Conservation (phyloP, 148 eudicot species). For the Vaccinium vitisidaea region DNA sequence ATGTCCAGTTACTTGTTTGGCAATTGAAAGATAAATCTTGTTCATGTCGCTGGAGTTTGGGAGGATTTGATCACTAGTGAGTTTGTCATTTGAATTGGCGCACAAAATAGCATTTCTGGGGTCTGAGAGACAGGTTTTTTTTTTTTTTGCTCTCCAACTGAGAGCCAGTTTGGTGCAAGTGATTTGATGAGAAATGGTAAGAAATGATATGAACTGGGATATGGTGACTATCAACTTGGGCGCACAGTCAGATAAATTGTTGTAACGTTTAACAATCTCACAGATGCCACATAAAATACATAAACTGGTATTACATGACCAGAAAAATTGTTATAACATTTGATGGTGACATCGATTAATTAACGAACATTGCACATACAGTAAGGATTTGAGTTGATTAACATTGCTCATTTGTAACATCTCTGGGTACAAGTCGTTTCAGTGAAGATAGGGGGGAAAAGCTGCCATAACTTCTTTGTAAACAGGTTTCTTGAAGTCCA, state of each 20-base stretch:
- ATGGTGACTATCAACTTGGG: neutral
- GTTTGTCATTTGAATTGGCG: neutral
- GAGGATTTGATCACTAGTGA: neutral
- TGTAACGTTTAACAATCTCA: too few species aligned
- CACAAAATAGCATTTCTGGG: neutral
- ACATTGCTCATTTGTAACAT: neutral
- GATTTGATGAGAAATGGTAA: neutral
- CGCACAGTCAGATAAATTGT: neutral
- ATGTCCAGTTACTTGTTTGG: neutral
- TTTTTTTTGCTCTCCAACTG: too few species aligned
- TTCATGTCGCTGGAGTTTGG: neutral
- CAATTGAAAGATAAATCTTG: neutral
- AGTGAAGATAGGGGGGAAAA: conserved; percentile 68
- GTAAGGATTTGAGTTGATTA: neutral
- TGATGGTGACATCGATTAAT: neutral
- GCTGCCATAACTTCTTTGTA: conserved; percentile 70
- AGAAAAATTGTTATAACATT: neutral
- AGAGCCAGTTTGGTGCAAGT: neutral
- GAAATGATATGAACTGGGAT: neutral
- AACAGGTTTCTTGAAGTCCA: conserved; percentile 83
- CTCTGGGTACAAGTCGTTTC: neutral
- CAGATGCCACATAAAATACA: neutral
- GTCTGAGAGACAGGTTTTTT: neutral
- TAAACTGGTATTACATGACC: neutral
- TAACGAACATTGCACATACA: neutral